Evolutionary conservation across 257 asterid genomes (phyloP).

Genomic region (Salvia miltiorrhiza): DNA sequence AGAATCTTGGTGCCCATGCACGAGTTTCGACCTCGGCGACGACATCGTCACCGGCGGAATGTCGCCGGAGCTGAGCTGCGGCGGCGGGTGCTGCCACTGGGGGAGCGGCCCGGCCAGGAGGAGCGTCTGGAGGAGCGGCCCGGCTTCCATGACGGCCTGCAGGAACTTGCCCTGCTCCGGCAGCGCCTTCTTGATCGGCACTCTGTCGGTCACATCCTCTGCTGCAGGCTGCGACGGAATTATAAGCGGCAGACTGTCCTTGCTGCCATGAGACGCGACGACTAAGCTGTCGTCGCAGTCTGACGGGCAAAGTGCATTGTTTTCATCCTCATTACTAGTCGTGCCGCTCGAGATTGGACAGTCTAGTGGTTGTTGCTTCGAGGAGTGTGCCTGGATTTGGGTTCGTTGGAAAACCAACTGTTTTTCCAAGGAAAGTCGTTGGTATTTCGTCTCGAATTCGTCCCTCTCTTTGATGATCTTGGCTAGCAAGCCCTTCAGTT

Average conservation of each 20-base stretch:
- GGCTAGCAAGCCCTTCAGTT: constrained; percentile 53
- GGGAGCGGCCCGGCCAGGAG: constrained; percentile 95
- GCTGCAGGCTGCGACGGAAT: neutral
- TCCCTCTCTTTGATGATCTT: constrained; percentile 64
- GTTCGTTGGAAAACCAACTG: constrained; percentile 45
- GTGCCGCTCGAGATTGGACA: constrained; percentile 48
- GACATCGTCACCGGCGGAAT: constrained; percentile 84
- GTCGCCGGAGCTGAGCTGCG: constrained; percentile 76
- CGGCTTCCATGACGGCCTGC: constrained; percentile 91
- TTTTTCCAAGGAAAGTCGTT: constrained; percentile 44
- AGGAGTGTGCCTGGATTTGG: constrained; percentile 26
- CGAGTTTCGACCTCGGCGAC: constrained; percentile 35
- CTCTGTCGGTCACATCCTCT: constrained; percentile 30
- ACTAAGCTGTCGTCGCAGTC: constrained; percentile 47
- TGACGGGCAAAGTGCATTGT: constrained; percentile 38
- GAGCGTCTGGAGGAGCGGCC: constrained; percentile 88
- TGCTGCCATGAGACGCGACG: neutral
- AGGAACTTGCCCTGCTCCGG: constrained; percentile 84
- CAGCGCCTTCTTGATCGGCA: constrained; percentile 41
- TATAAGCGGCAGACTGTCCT: constrained; percentile 23
- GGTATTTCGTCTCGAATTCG: constrained; percentile 53
- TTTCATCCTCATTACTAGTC: constrained; percentile 56
- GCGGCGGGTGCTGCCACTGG: constrained; percentile 98
- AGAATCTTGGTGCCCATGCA: constrained; percentile 39
- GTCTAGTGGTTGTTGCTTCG: constrained; percentile 21